Percentiles rank a stretch among this genome's conserved stretches.
Evolutionary conservation across 208 protist genomes (phyloP).

Genomic region (Leishmania tarentolae): DNA sequence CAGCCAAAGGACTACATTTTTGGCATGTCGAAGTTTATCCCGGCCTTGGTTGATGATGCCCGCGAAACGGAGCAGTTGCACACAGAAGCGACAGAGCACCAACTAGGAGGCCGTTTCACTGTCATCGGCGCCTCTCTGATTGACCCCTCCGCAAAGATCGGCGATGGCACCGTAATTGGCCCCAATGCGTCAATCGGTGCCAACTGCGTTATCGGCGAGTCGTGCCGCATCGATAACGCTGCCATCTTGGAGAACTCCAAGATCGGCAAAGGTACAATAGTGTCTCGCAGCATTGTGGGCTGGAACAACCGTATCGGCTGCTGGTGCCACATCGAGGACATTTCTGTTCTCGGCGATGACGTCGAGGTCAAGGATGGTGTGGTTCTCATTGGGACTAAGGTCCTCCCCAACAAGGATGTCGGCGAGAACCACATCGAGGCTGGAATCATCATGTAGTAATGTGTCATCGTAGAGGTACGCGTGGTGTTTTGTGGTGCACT

Average conservation of each 20-base stretch:
- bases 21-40: slow-evolving; percentile 90
- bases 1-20: slow-evolving; percentile 95
- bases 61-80: slow-evolving; percentile 37
- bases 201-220: slow-evolving; percentile 92
- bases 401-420: slow-evolving; percentile 96
- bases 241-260: slow-evolving; percentile 88
- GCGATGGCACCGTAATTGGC: slow-evolving; percentile 92
- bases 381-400: slow-evolving; percentile 91
- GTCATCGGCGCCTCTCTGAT: slow-evolving; percentile 85
- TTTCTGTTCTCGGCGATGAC: slow-evolving; percentile 96
- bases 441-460: slow-evolving; percentile 93
- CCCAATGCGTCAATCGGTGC: slow-evolving; percentile 95
- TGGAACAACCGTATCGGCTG: slow-evolving; percentile 94
- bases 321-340: slow-evolving; percentile 94
- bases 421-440: slow-evolving; percentile 77
- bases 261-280: slow-evolving; percentile 80
- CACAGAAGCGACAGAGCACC: slow-evolving; percentile 33
- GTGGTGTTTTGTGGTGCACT: background rate
- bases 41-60: slow-evolving; percentile 45
- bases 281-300: slow-evolving; percentile 95
- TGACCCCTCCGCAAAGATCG: slow-evolving; percentile 93
- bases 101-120: slow-evolving; percentile 35
- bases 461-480: too few species aligned
- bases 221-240: slow-evolving; percentile 79
- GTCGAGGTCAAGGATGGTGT: slow-evolving; percentile 93